Conservation (phyloP, 2,329 filamentous ascomycete species). For the Zasmidium cellare region DNA sequence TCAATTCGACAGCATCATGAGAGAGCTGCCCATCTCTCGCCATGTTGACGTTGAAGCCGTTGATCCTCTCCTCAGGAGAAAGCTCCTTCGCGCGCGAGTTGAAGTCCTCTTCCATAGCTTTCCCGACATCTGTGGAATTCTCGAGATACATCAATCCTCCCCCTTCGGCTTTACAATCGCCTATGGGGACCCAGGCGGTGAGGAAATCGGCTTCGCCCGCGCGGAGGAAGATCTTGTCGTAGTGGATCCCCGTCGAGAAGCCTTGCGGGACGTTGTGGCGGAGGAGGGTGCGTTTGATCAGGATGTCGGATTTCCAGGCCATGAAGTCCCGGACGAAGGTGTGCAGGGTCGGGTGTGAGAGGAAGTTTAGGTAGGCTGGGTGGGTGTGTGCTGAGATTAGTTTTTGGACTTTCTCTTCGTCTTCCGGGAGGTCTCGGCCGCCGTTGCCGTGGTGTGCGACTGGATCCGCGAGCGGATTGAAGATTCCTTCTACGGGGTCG, state of each 20-base stretch:
- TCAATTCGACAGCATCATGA: constrained; percentile 13
- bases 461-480: constrained; percentile 38
- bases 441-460: constrained; percentile 29
- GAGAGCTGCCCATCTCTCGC: constrained; percentile 28
- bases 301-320: constrained; percentile 38
- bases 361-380: constrained; percentile 36
- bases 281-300: constrained; percentile 39
- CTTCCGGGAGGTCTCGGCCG: constrained; percentile 31
- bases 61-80: constrained; percentile 37
- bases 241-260: constrained; percentile 42
- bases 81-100: constrained; percentile 24
- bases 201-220: constrained; percentile 37
- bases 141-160: constrained; percentile 47
- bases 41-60: constrained; percentile 42
- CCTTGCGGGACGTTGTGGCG: constrained; percentile 42
- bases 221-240: constrained; percentile 45
- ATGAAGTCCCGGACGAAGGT: constrained; percentile 39
- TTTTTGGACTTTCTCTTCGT: constrained; percentile 26
- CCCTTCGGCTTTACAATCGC: constrained; percentile 37
- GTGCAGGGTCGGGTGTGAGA: constrained; percentile 38
- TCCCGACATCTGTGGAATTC: constrained; percentile 37
- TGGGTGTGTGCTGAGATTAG: constrained; percentile 37
- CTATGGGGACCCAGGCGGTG: constrained; percentile 41
- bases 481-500: constrained; percentile 43
- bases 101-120: constrained; percentile 43